A percentile compares a stretch with the other conserved stretches of the same genome.
Evolutionary conservation across 2,329 filamentous ascomycete genomes (phyloP).

Genomic region (Ophiostoma populinum): DNA sequence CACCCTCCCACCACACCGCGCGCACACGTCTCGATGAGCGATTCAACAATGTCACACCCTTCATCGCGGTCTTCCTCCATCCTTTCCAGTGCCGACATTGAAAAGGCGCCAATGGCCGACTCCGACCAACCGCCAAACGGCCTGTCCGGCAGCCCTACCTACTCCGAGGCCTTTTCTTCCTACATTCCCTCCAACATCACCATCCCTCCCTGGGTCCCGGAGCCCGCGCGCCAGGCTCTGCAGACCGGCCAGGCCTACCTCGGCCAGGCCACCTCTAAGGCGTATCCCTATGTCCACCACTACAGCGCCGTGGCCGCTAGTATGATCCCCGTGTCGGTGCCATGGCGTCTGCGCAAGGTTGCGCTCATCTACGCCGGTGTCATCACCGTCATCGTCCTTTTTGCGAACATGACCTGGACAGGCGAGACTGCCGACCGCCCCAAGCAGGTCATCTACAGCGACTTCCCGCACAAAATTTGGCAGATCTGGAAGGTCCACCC

Average conservation of each 20-base stretch:
- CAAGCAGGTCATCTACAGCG: conserved; percentile 6
- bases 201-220: conserved; percentile 5
- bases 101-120: conserved; percentile 2
- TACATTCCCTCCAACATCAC: conserved; percentile 2
- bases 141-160: background rate
- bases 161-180: conserved; percentile 1
- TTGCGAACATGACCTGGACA: conserved; percentile 6
- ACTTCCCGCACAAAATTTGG: conserved; percentile 55
- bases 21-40: background rate
- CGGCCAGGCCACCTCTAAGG: background rate
- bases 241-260: conserved; percentile 2
- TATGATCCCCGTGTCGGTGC: conserved; percentile 5
- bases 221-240: background rate
- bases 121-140: conserved; percentile 1
- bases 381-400: conserved; percentile 4
- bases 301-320: background rate
- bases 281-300: background rate
- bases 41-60: conserved; percentile 8
- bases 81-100: conserved; percentile 7
- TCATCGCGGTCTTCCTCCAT: conserved; percentile 9
- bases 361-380: conserved; percentile 8
- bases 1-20: background rate
- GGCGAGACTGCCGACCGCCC: background rate
- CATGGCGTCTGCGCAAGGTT: conserved; percentile 8
- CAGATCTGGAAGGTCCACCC: conserved; percentile 61